Percentiles rank a stretch among this genome's conserved stretches.
Evolutionary conservation across 768 basidiomycete species (phyloP).

Genomic region (Russula sp.): DNA sequence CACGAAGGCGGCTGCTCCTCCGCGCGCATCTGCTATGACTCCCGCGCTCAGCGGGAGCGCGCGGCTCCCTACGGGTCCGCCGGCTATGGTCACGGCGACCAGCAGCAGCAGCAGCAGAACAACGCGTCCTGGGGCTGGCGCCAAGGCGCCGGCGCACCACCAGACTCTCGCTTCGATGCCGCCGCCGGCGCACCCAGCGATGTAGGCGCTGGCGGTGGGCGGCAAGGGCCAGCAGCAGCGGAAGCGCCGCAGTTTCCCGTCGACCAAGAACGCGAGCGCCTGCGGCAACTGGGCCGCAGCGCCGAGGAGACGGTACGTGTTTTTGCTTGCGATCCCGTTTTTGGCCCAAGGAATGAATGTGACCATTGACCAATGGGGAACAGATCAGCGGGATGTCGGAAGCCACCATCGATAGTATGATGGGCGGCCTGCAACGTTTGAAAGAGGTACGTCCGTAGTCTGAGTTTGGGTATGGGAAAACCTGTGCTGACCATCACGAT

Average conservation of each 20-base stretch:
- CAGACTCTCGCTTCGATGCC: not conserved
- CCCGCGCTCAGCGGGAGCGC: slow-evolving; percentile 28
- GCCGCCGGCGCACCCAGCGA: not conserved
- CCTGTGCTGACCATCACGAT: not conserved
- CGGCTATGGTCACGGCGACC: not conserved
- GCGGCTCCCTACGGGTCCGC: not conserved
- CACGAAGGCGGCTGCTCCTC: slow-evolving; percentile 27
- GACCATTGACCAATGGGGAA: not conserved
- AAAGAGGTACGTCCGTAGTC: slow-evolving; percentile 45
- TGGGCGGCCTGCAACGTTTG: slow-evolving; percentile 50
- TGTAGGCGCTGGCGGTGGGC: too few relatives aligned
- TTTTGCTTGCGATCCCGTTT: not conserved
- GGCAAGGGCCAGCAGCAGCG: not conserved
- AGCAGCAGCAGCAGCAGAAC: not conserved
- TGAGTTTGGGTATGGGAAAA: not conserved
- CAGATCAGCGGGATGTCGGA: slow-evolving; percentile 65
- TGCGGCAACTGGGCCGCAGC: slow-evolving; percentile 26
- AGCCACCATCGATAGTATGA: slow-evolving; percentile 55
- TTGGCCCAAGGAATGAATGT: not conserved
- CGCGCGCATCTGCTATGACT: slow-evolving; percentile 34
- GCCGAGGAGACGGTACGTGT: slow-evolving; percentile 33
- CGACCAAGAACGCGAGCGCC: slow-evolving; percentile 9
- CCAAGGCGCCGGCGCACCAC: not conserved
- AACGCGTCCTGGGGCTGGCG: not conserved
- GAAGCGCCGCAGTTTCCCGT: not conserved